Base-by-base conservation (phyloP, 768 basidiomycete genomes). In the Sarcomyxa edulis region DNA sequence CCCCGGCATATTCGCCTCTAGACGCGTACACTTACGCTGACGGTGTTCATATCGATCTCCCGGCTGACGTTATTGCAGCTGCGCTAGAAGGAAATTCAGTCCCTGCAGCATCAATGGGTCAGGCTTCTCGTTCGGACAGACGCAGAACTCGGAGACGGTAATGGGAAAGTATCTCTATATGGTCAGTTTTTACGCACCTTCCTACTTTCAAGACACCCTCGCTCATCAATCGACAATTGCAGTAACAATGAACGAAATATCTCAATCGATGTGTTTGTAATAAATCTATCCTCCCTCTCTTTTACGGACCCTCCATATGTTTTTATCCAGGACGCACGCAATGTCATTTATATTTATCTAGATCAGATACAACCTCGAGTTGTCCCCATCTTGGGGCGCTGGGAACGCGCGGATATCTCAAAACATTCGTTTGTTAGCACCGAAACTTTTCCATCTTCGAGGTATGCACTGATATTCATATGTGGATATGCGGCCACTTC, bases 31-130 rank as follows among this genome's bases (percentile, higher is more conserved):
- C 78, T 18, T 89, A 90, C 51, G 68, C 80, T 36, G 91, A 90
- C 28, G 93, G 92, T 21, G 88, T 95, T n/a, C 87, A 88, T 36
- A 81, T 94, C 33, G 90, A 96, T 60, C 68, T 96, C 23, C 93
- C 93, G 18, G 89, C 92, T 23, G 93, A 96, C 49, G 76, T 95
- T 41, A 92, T 96, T 49, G 76, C 88, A 16, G 88, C 89, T 32
- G 90, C 92, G 6, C 61, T 96, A 49, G 93, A 92, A 60, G 84
- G 84, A 6, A 71, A 68, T 30, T 58, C 74, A 11, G 64, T 86
- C 23, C 84, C 86, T n/a, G 49, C 70, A 7, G 73, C 66, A 42
- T 63, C 74, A 3, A 64, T 84, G 25, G 76, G 78, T 6, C 74
- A 73, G 48, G 21, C 46, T n/a, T 62, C 66, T 22, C 62, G 70